Evolutionary conservation across 192 early-diverging fungal genomes (phyloP).

Genomic region (Cladochytrium replicatum): DNA sequence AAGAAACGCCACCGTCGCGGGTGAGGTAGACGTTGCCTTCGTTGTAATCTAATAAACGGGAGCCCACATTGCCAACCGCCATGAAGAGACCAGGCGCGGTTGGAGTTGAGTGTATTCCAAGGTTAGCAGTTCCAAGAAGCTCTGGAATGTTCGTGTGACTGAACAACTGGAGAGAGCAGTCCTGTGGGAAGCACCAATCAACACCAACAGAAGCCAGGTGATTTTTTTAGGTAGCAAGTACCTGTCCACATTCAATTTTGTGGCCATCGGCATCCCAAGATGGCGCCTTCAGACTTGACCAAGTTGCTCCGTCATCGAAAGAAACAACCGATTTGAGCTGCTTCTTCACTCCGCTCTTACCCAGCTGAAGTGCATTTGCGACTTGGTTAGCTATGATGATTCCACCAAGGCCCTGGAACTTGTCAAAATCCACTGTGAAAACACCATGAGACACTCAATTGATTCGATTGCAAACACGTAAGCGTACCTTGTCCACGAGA

Average conservation of each 20-base stretch:
- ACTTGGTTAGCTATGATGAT: slow-evolving; percentile 85
- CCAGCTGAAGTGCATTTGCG: slow-evolving; percentile 56
- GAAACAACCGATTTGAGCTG: slow-evolving; percentile 65
- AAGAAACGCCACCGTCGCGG: slow-evolving; percentile 80
- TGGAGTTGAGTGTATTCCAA: slow-evolving; percentile 7
- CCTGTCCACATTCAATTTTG: too few species aligned
- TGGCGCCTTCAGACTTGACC: slow-evolving; percentile 54
- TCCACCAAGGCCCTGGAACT: slow-evolving; percentile 76
- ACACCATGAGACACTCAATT: background rate
- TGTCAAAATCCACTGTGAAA: slow-evolving; percentile 75
- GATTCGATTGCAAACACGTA: slow-evolving; percentile 1
- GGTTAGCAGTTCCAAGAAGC: slow-evolving; percentile 1
- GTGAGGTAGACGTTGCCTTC: slow-evolving; percentile 67
- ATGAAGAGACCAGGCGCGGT: slow-evolving; percentile 35
- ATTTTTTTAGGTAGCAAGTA: too few species aligned
- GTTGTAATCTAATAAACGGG: slow-evolving; percentile 43
- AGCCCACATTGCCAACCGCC: slow-evolving; percentile 67
- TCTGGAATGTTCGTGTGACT: background rate
- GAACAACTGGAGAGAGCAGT: slow-evolving; percentile 14
- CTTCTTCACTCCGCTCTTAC: slow-evolving; percentile 42
- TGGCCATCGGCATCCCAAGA: too few species aligned
- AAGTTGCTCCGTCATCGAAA: slow-evolving; percentile 79
- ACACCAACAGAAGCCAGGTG: too few species aligned
- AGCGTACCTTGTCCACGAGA: slow-evolving; percentile 32
- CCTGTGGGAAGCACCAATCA: background rate